Conservation (phyloP, 768 basidiomycete genomes). For the Boletus sensibilis region DNA sequence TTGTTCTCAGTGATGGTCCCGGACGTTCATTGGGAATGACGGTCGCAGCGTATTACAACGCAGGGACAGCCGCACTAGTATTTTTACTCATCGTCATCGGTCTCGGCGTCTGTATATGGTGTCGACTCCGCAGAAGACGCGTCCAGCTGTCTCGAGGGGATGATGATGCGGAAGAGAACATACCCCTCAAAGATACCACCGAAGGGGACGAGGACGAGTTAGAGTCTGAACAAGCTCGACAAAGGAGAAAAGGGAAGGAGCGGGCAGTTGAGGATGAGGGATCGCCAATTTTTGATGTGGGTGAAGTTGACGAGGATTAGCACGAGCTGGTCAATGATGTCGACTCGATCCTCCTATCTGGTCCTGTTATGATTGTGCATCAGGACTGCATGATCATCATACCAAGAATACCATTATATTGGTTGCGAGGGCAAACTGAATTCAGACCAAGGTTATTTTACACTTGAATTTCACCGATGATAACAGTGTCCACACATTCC, state of each 20-base stretch:
- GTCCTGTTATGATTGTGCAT: no score
- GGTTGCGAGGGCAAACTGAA: neutral
- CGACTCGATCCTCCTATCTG: neutral
- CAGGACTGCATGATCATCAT: neutral
- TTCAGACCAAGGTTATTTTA: conserved; percentile 3
- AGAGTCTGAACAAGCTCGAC: conserved; percentile 38
- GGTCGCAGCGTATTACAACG: conserved; percentile 87
- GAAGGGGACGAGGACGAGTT: conserved; percentile 41
- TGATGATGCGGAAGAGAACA: conserved; percentile 55
- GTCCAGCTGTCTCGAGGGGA: conserved; percentile 24
- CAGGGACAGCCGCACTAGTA: conserved; percentile 84
- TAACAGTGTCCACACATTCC: conserved; percentile 54
- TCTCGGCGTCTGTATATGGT: conserved; percentile 80
- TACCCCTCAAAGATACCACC: conserved; percentile 54
- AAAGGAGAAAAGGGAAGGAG: conserved; percentile 49
- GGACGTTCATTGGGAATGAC: neutral
- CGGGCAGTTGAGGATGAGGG: conserved; percentile 37
- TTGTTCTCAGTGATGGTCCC: neutral
- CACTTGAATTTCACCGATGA: conserved; percentile 65
- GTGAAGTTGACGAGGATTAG: conserved; percentile 47
- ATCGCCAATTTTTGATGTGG: conserved; percentile 55
- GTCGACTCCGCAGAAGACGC: conserved; percentile 41
- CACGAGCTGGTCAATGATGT: conserved; percentile 18
- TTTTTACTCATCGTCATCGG: conserved; percentile 67
- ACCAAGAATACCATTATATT: neutral